These are phyloP conservation scores for Lecanicillium sp. DNA, from an alignment of 2,329 filamentous ascomycete species.

Conservation along the genomic window DNA sequence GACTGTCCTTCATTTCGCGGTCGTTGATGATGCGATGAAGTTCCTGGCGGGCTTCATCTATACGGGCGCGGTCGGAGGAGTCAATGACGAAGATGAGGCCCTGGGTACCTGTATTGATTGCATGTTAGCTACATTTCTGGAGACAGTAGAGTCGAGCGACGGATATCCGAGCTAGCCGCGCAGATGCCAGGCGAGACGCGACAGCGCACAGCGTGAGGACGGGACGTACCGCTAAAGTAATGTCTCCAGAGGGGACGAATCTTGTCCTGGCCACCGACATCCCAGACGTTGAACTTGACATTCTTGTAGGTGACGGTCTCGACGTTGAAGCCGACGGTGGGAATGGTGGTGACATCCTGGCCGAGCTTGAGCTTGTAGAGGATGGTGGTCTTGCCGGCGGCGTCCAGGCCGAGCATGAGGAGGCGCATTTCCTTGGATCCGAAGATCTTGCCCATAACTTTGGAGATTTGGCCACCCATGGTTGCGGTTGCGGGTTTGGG, in stretches of 20 bases:
- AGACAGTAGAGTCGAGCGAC: background rate
- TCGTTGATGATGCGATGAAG: conserved; percentile 97
- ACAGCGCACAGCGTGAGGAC: background rate
- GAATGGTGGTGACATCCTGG: conserved; percentile 96
- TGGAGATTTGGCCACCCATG: conserved; percentile 92
- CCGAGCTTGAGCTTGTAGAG: conserved; percentile 98
- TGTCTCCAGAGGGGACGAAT: conserved; percentile 95
- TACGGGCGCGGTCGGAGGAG: conserved; percentile 82
- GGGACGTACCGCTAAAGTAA: conserved; percentile 70
- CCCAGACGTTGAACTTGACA: conserved; percentile 99
- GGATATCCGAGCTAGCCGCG: too few relatives aligned
- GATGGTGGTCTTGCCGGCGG: conserved; percentile 97
- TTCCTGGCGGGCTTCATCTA: conserved; percentile 89
- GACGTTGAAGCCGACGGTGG: conserved; percentile 98
- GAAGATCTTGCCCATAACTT: conserved; percentile 98
- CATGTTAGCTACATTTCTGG: background rate
- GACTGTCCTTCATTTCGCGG: conserved; percentile 92
- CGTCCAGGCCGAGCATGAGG: conserved; percentile 95
- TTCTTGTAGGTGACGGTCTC: conserved; percentile 99
- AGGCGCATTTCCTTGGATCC: conserved; percentile 99
- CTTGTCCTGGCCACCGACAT: conserved; percentile 98
- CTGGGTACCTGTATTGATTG: conserved; percentile 64
- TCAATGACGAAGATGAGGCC: conserved; percentile 98
- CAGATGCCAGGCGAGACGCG: background rate
- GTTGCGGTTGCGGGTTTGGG: conserved; percentile 35